phyloP scores from a whole-genome alignment of 331 rosid species.

The Pyracantha coccinea region DNA sequence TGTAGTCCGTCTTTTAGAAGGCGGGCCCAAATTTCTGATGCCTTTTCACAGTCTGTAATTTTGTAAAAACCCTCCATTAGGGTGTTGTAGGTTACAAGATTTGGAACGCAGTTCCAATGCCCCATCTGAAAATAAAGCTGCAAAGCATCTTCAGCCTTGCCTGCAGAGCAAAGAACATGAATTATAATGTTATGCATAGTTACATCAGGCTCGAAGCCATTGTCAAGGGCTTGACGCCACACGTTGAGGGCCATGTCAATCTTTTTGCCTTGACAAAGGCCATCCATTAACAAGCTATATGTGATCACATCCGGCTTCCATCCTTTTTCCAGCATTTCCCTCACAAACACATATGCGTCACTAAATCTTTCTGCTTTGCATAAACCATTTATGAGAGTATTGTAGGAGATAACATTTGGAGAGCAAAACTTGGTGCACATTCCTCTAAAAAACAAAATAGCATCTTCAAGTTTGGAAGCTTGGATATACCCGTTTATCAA shows the following conservation, averaged over 20 bases:
- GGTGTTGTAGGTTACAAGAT: conserved; percentile 78
- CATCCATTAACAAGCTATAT: conserved; percentile 57
- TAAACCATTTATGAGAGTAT: conserved; percentile 74
- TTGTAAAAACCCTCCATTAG: conserved; percentile 80
- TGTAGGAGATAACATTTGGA: conserved; percentile 66
- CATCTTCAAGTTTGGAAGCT: conserved; percentile 54
- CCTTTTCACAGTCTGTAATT: conserved; percentile 52
- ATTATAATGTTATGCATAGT: conserved; percentile 63
- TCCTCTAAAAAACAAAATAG: conserved; percentile 39
- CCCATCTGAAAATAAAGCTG: conserved; percentile 55
- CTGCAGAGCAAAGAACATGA: conserved; percentile 73
- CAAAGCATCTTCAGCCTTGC: conserved; percentile 55
- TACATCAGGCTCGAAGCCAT: conserved; percentile 55
- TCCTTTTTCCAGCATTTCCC: conserved; percentile 70
- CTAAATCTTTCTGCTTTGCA: conserved; percentile 54
- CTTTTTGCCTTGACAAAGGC: conserved; percentile 60
- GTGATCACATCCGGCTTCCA: conserved; percentile 75
- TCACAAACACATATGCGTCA: conserved; percentile 50
- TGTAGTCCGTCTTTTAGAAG: conserved; percentile 41
- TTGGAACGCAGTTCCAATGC: conserved; percentile 37
- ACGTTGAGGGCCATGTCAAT: conserved; percentile 45
- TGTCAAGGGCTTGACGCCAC: conserved; percentile 56
- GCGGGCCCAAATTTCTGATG: conserved; percentile 53
- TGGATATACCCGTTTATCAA: conserved; percentile 52
- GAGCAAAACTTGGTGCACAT: conserved; percentile 51